Conservation (phyloP, 352 stramenopile genomes). For the Phytophthora ohioensis region DNA sequence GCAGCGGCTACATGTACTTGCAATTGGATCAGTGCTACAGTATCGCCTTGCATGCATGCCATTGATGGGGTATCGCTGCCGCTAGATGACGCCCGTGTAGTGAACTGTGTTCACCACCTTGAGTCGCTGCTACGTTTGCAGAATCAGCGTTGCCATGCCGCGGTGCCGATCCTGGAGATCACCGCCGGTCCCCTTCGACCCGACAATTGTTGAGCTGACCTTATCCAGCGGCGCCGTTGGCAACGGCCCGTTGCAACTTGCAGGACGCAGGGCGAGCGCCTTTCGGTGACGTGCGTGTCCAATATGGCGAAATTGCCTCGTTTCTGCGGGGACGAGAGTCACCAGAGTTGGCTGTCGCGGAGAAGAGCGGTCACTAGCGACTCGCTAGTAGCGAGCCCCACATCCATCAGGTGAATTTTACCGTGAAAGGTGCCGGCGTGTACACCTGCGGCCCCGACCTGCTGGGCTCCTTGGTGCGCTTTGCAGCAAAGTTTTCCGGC, state of each 20-base stretch:
- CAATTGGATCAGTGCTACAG: neutral
- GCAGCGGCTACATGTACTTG: neutral
- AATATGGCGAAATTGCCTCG: constrained; percentile 47
- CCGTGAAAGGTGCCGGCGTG: neutral
- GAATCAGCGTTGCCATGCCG: neutral
- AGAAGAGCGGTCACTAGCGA: constrained; percentile 36
- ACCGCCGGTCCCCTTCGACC: constrained; percentile 15
- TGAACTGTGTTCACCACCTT: neutral
- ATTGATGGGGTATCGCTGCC: too few relatives aligned
- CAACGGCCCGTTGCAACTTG: neutral
- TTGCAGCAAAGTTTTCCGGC: neutral
- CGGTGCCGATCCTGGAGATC: constrained; percentile 27
- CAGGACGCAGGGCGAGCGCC: neutral
- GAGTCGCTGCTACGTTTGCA: neutral
- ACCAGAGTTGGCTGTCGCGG: constrained; percentile 29
- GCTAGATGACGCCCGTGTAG: too few relatives aligned
- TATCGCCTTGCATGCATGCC: too few relatives aligned
- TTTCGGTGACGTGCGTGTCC: constrained; percentile 45
- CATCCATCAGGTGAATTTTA: constrained; percentile 17
- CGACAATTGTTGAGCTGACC: constrained; percentile 41
- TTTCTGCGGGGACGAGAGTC: constrained; percentile 37
- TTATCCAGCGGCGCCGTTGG: constrained; percentile 4
- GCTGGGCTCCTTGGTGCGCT: constrained; percentile 1
- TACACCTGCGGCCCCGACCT: constrained; percentile 6
- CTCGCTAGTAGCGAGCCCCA: neutral